Evolutionary conservation across 208 protist species (phyloP), one percentile per base, ranked within the genome.

Genomic region (Balamuthia mandrillaris): DNA sequence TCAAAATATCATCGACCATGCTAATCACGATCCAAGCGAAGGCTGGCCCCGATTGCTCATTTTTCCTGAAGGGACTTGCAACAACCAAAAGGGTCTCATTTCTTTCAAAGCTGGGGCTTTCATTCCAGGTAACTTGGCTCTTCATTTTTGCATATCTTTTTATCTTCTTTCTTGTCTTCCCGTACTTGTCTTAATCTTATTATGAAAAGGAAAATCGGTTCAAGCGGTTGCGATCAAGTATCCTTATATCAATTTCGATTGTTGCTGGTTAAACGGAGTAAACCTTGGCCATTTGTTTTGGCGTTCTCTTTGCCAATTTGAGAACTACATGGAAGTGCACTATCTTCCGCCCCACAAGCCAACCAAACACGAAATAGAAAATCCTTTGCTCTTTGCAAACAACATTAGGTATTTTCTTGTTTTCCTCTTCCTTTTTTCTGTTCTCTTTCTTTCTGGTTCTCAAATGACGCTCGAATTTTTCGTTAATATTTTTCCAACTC

Each of bases 21-120:
- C 66, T 33, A 54, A 49, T 45, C 49, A 77, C 18, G 16, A 54
- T 24, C 47, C 18, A 77, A 45, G 66, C 44, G 66, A 77, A 24
- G 66, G 66, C 10, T 77, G 66, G 66, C 66, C 66, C 7, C 66
- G 66, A 3, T 31, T 77, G n/a, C 44, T 77, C 24, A 45, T 77
- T 18, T 77, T 77, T 33, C 66, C 66, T 6, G 66, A 77, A 45
- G 66, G 66, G 24, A 77, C 66, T 3, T 77, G 66, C 44, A 77
- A 39, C 37, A 77, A 77, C 24, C 66, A 77, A 18, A 77, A 77
- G 66, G 66, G 44, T 6, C 66, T 77, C 66, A 77, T 77, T 45
- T 54, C 37, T 2, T 77, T 77, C 66, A 77, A 77, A 45, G n/a
- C 41, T 2, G 66, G 66, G 24, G 66, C 66, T 0, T 77, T 77